Evolutionary conservation across 164 flowering plant genomes (phyloP).

Genomic region (Berberis vulgaris): DNA sequence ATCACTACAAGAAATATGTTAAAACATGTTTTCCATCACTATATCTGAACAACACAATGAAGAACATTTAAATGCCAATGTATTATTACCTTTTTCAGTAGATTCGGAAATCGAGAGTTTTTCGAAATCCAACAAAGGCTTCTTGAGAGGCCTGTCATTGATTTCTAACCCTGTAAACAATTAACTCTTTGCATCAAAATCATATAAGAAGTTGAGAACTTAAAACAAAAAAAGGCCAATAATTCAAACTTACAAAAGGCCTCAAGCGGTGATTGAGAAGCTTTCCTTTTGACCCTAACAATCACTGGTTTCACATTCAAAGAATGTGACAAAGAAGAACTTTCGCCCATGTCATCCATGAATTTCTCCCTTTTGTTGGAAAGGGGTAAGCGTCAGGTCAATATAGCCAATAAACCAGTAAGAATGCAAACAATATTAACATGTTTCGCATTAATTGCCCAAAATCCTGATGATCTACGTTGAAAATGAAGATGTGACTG

Average conservation of each 20-base stretch:
- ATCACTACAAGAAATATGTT: background rate
- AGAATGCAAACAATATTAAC: no score
- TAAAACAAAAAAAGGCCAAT: background rate
- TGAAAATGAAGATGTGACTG: no score
- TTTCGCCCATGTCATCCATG: constrained; percentile 28
- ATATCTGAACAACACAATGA: background rate
- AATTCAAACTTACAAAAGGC: constrained; percentile 49
- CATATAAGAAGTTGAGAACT: background rate
- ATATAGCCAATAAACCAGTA: no score
- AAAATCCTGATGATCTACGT: no score
- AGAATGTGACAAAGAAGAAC: constrained; percentile 11
- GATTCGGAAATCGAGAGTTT: constrained; percentile 56
- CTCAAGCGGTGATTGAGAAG: constrained; percentile 43
- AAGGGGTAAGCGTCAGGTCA: background rate
- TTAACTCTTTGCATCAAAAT: background rate
- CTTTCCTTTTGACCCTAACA: constrained; percentile 76
- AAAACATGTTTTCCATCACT: background rate
- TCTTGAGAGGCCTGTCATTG: constrained; percentile 73
- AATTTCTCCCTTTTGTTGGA: background rate
- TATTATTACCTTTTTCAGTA: constrained; percentile 27
- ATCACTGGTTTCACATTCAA: constrained; percentile 39
- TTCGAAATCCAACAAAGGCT: constrained; percentile 50
- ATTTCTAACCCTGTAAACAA: constrained; percentile 68
- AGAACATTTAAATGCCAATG: background rate
- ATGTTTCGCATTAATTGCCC: no score